Evolutionary conservation across 441 rosid species (phyloP), one percentile per base, ranked within the genome.

Genomic region (Mallotus japonicus): DNA sequence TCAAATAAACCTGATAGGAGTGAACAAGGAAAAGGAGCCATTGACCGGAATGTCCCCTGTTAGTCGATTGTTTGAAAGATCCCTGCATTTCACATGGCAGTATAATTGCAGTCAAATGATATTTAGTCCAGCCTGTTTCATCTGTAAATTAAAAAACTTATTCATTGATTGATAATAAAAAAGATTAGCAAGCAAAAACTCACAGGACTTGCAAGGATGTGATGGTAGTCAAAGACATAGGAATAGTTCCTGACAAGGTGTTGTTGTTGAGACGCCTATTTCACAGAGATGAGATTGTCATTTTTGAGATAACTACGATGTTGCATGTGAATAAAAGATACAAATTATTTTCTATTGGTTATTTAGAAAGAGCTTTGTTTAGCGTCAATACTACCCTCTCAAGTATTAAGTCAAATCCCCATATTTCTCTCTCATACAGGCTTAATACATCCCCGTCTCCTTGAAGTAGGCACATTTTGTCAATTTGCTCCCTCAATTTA

Each of bases 221-320:
- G 50, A 94, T 73, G 10, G 57, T 19, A 42, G 99, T 94, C 78
- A 94, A 86, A 50, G 73, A 53, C 81, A 54, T 5, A 62, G 99
- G 99, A 84, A 94, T 92, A 4, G 69, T 72, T 71, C 88, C 95
- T 17, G 86, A 53, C 77, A 94, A 83, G 67, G 71, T 85, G 81
- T 94, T 94, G 84, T 92, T 94, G 85, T 89, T 89, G 70, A 94
- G 90, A 81, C 95, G 99, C 92, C 99, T 92, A 56, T 76, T 71
- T 65, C 74, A 80, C 70, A 72, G 11, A 76, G 76, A 57, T 74
- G 65, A 81, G 73, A 20, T 55, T 32, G 62, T 75, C 59, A 79
- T 56, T 44, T 76, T 63, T 46, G 32, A 68, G 16, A 57, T 34
- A 58, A 60, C 32, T 51, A 37, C 28, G 20, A 62, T 12, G 13